Conservation (phyloP, 1,284 basidiomycete species). For the Puccinia polysora region DNA sequence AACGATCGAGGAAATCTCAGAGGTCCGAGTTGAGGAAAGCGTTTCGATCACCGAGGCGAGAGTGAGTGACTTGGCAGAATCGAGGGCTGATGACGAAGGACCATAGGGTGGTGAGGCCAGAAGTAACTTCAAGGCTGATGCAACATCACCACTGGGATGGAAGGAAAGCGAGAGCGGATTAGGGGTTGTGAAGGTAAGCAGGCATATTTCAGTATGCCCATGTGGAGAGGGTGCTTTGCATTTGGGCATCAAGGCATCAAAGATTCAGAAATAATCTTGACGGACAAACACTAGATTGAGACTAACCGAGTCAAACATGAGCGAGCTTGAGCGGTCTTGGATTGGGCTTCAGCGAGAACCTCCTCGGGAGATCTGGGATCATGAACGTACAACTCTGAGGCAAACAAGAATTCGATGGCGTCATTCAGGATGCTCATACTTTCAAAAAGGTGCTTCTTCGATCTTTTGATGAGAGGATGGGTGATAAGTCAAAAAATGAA, state of each 20-base stretch:
- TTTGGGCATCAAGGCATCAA: too few relatives aligned
- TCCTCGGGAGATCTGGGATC: slow-evolving; percentile 75
- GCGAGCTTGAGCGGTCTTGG: slow-evolving; percentile 69
- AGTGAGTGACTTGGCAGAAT: slow-evolving; percentile 54
- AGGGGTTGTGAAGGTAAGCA: background rate
- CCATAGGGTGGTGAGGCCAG: slow-evolving; percentile 17
- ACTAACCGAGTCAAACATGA: slow-evolving; percentile 67
- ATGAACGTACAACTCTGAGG: slow-evolving; percentile 72
- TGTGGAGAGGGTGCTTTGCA: slow-evolving; percentile 1
- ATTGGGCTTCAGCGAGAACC: slow-evolving; percentile 69
- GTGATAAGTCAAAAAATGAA: background rate
- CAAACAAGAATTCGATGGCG: background rate
- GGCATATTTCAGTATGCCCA: background rate
- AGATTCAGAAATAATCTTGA: background rate
- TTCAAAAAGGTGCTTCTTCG: background rate
- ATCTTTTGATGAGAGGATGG: background rate
- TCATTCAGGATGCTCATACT: background rate
- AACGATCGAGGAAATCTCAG: slow-evolving; percentile 76
- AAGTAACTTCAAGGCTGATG: slow-evolving; percentile 28
- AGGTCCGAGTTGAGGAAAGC: slow-evolving; percentile 86
- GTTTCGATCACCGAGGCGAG: slow-evolving; percentile 82
- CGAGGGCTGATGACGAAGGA: slow-evolving; percentile 35
- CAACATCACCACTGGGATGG: slow-evolving; percentile 40
- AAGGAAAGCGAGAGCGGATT: background rate
- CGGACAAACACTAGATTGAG: background rate